phyloP scores from a whole-genome alignment of 768 basidiomycete genomes.

The Lactarius pseudohatsudake region DNA sequence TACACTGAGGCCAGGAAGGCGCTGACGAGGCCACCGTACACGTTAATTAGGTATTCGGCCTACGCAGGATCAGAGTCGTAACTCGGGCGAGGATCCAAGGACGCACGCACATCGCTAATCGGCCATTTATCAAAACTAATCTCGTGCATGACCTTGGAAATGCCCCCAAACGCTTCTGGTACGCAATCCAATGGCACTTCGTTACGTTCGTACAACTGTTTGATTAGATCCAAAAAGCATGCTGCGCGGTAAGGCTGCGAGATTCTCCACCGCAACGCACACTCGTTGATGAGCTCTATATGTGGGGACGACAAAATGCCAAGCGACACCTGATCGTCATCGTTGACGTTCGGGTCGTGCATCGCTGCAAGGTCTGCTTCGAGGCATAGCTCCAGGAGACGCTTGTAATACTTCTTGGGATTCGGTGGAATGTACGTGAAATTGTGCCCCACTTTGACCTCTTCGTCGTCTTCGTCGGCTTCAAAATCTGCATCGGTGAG shows the following conservation, averaged over 20 bases:
- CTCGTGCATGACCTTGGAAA: slow-evolving; percentile 70
- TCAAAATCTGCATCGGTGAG: slow-evolving; percentile 37
- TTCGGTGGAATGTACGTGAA: slow-evolving; percentile 93
- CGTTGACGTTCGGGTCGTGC: slow-evolving; percentile 87
- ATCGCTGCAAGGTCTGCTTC: slow-evolving; percentile 85
- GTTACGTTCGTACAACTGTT: slow-evolving; percentile 81
- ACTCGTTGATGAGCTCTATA: slow-evolving; percentile 82
- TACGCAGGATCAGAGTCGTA: slow-evolving; percentile 33
- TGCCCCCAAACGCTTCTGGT: slow-evolving; percentile 78
- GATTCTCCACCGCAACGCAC: slow-evolving; percentile 88
- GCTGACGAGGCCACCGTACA: slow-evolving; percentile 78
- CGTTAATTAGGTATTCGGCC: slow-evolving; percentile 66
- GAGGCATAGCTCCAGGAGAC: slow-evolving; percentile 80
- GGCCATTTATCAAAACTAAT: slow-evolving; percentile 77
- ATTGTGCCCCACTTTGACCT: slow-evolving; percentile 66
- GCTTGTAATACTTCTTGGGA: slow-evolving; percentile 80
- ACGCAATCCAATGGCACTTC: slow-evolving; percentile 95
- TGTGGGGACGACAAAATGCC: slow-evolving; percentile 83
- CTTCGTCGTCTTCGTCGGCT: slow-evolving; percentile 58
- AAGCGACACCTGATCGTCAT: slow-evolving; percentile 92
- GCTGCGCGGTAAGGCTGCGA: slow-evolving; percentile 72
- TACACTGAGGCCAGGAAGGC: slow-evolving; percentile 84
- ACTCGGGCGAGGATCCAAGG: slow-evolving; percentile 12
- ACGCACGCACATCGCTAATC: slow-evolving; percentile 78
- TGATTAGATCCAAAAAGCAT: slow-evolving; percentile 84